These are phyloP conservation scores for Dillenia suffruticosa DNA, from an alignment of 164 flowering plant genomes.

Conservation along the genomic window DNA sequence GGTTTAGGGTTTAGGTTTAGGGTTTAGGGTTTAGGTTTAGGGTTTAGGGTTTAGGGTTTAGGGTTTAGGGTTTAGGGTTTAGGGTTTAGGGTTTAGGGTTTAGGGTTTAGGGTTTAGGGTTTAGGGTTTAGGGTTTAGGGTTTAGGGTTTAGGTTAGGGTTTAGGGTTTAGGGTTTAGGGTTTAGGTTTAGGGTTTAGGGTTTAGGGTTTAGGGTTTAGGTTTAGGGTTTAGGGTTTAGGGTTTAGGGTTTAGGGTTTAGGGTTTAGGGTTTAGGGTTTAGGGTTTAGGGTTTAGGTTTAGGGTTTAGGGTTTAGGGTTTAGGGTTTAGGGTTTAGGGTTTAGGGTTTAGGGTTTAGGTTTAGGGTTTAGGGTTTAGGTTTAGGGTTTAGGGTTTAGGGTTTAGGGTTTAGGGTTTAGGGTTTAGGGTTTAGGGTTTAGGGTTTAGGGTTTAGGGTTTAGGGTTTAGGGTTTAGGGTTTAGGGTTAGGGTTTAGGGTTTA, in stretches of 20 bases:
- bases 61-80: slow-evolving; percentile 10
- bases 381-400: slow-evolving; percentile 3
- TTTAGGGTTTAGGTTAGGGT: slow-evolving; percentile 4
- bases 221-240: slow-evolving; percentile 4
- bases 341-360: slow-evolving; percentile 6
- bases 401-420: slow-evolving; percentile 4
- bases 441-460: background rate
- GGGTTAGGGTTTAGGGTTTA: slow-evolving; percentile 4
- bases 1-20: slow-evolving; percentile 7
- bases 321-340: slow-evolving; percentile 8
- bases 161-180: no score
- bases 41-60: slow-evolving; percentile 10
- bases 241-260: slow-evolving; percentile 6
- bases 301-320: slow-evolving; percentile 7
- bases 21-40: no score
- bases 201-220: slow-evolving; percentile 4
- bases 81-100: slow-evolving; percentile 10
- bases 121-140: slow-evolving; percentile 4
- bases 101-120: slow-evolving; percentile 9
- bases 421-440: slow-evolving; percentile 4
- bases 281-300: slow-evolving; percentile 2
- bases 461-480: slow-evolving; percentile 4
- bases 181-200: slow-evolving; percentile 1
- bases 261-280: slow-evolving; percentile 9
- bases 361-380: background rate